These are phyloP conservation scores for Chrysochromulina parva DNA, from an alignment of 78 protist genomes.

Conservation along the genomic window DNA sequence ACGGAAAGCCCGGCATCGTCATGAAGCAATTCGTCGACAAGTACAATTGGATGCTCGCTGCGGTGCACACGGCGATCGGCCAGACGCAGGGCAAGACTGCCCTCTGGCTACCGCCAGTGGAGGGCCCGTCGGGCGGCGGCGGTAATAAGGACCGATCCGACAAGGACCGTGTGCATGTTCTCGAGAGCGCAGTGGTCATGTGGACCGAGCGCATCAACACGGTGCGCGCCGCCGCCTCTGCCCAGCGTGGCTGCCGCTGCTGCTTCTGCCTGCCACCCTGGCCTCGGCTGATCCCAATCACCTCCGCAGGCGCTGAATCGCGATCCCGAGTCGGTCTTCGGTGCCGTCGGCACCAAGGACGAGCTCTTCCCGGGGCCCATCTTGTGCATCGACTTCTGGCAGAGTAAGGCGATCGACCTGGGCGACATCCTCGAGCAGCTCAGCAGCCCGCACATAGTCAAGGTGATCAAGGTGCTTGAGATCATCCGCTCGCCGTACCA, in stretches of 20 bases:
- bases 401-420: conserved; percentile 52
- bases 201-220: conserved; percentile 47
- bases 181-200: conserved; percentile 59
- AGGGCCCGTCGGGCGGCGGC: not conserved
- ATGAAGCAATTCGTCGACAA: conserved; percentile 25
- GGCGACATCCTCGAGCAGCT: conserved; percentile 41
- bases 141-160: not conserved
- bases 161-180: conserved; percentile 54
- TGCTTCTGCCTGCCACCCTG: no score
- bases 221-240: no score
- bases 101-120: conserved; percentile 60
- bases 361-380: conserved; percentile 54
- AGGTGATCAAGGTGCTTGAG: conserved; percentile 39
- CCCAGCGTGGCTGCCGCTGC: no score
- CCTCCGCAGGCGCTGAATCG: conserved; percentile 47
- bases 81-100: conserved; percentile 51
- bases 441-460: not conserved
- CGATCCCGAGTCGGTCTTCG: not conserved
- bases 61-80: conserved; percentile 44
- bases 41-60: not conserved
- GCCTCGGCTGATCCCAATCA: conserved; percentile 9
- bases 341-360: not conserved
- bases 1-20: conserved; percentile 40
- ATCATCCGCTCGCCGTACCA: conserved; percentile 22
- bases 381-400: conserved; percentile 75